Evolutionary conservation across 768 basidiomycete genomes (phyloP).

Genomic region (Cytidiella melzeri): DNA sequence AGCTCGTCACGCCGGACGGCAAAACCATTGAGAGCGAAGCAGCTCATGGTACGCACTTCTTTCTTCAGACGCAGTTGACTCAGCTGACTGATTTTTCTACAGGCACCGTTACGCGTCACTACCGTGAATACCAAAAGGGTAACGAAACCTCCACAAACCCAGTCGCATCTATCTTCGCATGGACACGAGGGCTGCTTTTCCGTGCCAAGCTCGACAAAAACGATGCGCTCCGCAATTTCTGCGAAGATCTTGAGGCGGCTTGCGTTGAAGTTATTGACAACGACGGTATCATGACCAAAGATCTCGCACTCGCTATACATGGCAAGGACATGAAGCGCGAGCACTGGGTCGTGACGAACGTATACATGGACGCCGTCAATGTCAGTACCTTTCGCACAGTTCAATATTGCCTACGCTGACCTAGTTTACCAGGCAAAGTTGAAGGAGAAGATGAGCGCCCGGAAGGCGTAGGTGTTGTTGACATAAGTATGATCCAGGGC

Average conservation of each 20-base stretch:
- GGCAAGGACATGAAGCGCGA: conserved; percentile 88
- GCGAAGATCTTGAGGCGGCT: conserved; percentile 71
- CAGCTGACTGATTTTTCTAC: neutral
- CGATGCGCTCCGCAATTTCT: conserved; percentile 66
- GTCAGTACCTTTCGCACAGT: conserved; percentile 33
- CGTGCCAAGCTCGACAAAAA: conserved; percentile 91
- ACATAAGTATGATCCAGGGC: neutral
- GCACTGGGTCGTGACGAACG: conserved; percentile 95
- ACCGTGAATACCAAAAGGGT: conserved; percentile 95
- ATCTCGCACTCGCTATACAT: conserved; percentile 90
- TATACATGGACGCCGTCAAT: conserved; percentile 90
- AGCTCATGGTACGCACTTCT: conserved; percentile 60
- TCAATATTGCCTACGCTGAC: neutral
- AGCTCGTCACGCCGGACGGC: conserved; percentile 93
- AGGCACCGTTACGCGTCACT: conserved; percentile 93
- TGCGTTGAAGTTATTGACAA: conserved; percentile 89
- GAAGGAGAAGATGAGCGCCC: conserved; percentile 20
- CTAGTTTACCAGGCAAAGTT: conserved; percentile 17
- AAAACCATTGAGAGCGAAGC: conserved; percentile 91
- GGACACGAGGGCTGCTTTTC: conserved; percentile 92
- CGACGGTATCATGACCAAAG: conserved; percentile 95
- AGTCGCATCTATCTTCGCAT: conserved; percentile 97
- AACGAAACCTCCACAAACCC: conserved; percentile 98
- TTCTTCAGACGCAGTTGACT: neutral
- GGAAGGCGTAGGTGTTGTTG: conserved; percentile 9